Percentiles rank a stretch among this genome's conserved stretches.
Evolutionary conservation across 78 protist genomes (phyloP).

Genomic region (Neovahlkampfia damariscottae): DNA sequence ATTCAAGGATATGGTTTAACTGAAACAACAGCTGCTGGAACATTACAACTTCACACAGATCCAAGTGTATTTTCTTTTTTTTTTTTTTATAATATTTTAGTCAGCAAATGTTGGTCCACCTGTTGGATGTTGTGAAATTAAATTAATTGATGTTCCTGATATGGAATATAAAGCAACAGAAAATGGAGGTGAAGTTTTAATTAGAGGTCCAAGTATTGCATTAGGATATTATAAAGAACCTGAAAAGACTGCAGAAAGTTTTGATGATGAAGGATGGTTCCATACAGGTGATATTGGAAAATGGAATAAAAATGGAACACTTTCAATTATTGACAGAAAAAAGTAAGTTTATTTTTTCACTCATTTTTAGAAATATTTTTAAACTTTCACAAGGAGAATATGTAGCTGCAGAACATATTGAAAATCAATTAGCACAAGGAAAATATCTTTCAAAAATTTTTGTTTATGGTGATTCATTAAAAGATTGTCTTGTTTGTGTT

Average conservation of each 20-base stretch:
- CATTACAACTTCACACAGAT: constrained; percentile 42
- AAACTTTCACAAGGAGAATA: constrained; percentile 94
- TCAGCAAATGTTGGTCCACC: constrained; percentile 30
- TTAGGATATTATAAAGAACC: constrained; percentile 80
- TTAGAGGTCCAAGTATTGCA: constrained; percentile 77
- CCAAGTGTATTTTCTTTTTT: background rate
- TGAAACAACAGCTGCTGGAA: constrained; percentile 53
- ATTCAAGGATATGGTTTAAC: constrained; percentile 91
- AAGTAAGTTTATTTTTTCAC: no score
- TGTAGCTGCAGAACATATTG: constrained; percentile 64
- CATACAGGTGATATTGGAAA: constrained; percentile 95
- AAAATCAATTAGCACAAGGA: constrained; percentile 6
- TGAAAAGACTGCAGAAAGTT: constrained; percentile 66
- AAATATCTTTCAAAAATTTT: background rate
- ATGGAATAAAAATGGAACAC: constrained; percentile 36
- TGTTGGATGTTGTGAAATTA: constrained; percentile 41
- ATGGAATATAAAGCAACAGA: constrained; percentile 43
- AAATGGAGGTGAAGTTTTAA: constrained; percentile 34
- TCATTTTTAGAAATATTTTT: constrained; percentile 84
- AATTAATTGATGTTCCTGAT: constrained; percentile 73
- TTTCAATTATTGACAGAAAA: constrained; percentile 83
- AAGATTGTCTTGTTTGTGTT: background rate
- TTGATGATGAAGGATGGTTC: constrained; percentile 83
- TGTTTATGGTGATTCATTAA: background rate
- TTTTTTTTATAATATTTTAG: background rate